A percentile compares a stretch with the other conserved stretches of the same genome.
Conservation (phyloP, 371 early-diverging fungal genomes). For the Parasitella parasitica region DNA sequence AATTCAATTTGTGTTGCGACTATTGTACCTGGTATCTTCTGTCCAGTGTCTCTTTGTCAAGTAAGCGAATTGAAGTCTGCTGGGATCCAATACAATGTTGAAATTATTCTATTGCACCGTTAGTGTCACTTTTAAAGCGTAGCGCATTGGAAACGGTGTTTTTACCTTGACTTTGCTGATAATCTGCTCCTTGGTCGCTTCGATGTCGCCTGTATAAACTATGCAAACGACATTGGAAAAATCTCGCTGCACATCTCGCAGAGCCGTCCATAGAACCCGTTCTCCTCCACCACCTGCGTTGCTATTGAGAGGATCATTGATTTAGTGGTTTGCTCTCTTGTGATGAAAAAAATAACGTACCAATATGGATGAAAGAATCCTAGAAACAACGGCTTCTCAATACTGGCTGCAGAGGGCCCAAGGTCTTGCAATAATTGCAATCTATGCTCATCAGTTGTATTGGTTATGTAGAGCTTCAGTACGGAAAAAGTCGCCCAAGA, state of each 20-base stretch:
- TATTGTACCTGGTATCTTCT: slow-evolving; percentile 70
- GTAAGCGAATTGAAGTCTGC: slow-evolving; percentile 60
- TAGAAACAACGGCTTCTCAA: slow-evolving; percentile 37
- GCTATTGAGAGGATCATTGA: slow-evolving; percentile 29
- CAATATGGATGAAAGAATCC: slow-evolving; percentile 93
- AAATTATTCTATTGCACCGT: slow-evolving; percentile 61
- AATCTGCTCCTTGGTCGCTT: slow-evolving; percentile 53
- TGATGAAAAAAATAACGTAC: slow-evolving; percentile 36
- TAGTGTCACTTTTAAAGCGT: not conserved
- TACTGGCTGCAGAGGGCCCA: slow-evolving; percentile 4
- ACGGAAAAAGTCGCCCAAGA: slow-evolving; percentile 12
- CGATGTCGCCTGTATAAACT: slow-evolving; percentile 80
- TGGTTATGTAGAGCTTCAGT: slow-evolving; percentile 20
- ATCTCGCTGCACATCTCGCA: slow-evolving; percentile 71
- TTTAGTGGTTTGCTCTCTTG: not conserved
- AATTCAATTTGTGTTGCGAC: too few species aligned
- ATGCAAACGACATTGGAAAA: slow-evolving; percentile 65
- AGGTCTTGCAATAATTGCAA: slow-evolving; percentile 26
- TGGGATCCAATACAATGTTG: slow-evolving; percentile 61
- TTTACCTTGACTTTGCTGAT: slow-evolving; percentile 68
- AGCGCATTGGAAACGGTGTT: not conserved
- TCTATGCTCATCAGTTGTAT: slow-evolving; percentile 16
- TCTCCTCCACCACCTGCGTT: slow-evolving; percentile 96
- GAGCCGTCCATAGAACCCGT: slow-evolving; percentile 89
- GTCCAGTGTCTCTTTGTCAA: slow-evolving; percentile 66